phyloP scores from a whole-genome alignment of 352 stramenopile species.

The Pythium sukuiense region DNA sequence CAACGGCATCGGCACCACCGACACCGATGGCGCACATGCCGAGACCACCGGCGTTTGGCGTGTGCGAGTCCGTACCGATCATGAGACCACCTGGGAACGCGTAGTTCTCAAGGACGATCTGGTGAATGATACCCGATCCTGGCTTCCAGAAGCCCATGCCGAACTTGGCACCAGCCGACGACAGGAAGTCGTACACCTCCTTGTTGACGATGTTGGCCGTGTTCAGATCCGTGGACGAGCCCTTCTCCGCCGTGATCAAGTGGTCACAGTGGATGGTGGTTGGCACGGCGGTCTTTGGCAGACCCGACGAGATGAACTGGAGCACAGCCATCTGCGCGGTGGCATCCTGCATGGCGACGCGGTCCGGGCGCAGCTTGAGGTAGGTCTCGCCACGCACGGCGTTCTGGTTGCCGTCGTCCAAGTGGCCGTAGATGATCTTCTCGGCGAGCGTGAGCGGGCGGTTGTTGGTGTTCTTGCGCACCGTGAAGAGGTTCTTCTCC shows the following conservation, averaged over 20 bases:
- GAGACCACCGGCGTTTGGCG: slow-evolving; percentile 91
- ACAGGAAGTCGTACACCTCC: slow-evolving; percentile 93
- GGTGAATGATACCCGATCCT: slow-evolving; percentile 92
- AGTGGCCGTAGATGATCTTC: slow-evolving; percentile 95
- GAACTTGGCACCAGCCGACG: slow-evolving; percentile 91
- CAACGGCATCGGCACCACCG: slow-evolving; percentile 90
- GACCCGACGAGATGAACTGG: slow-evolving; percentile 94
- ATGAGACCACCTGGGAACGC: slow-evolving; percentile 93
- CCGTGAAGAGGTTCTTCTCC: slow-evolving; percentile 86
- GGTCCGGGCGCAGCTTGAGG: slow-evolving; percentile 91
- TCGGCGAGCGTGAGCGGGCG: slow-evolving; percentile 91
- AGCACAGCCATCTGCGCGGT: slow-evolving; percentile 95
- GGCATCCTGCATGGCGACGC: slow-evolving; percentile 94
- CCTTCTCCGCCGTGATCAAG: slow-evolving; percentile 94
- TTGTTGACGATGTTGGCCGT: slow-evolving; percentile 90
- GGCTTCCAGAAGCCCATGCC: slow-evolving; percentile 95
- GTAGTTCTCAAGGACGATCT: slow-evolving; percentile 96
- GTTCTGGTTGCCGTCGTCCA: slow-evolving; percentile 85
- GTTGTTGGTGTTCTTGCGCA: slow-evolving; percentile 89
- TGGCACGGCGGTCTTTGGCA: slow-evolving; percentile 91
- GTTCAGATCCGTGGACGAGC: slow-evolving; percentile 82
- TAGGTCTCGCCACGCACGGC: slow-evolving; percentile 90
- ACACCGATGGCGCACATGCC: slow-evolving; percentile 94
- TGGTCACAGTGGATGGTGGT: slow-evolving; percentile 95
- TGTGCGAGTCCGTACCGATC: slow-evolving; percentile 95